These are phyloP conservation scores for Sporobolus alterniflorus DNA, from an alignment of 202 grass and related monocot genomes.

Conservation along the genomic window DNA sequence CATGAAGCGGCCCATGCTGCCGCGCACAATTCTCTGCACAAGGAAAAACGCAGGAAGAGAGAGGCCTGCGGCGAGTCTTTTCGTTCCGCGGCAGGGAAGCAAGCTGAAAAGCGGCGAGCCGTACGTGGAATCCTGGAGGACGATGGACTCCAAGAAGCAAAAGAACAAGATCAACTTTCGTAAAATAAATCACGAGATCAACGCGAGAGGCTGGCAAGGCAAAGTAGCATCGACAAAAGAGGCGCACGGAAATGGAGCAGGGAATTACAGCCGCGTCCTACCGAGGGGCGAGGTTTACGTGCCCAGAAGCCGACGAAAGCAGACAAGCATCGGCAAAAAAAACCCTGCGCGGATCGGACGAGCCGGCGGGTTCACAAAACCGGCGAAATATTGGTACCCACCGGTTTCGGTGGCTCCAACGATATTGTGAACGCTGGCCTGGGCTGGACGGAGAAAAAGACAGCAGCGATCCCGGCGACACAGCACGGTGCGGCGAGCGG, in stretches of 20 bases:
- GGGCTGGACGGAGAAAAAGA: background rate
- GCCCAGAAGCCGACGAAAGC: slow-evolving; percentile 40
- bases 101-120: background rate
- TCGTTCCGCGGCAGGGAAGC: background rate
- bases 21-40: background rate
- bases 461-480: background rate
- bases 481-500: background rate
- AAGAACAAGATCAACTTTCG: background rate
- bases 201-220: background rate
- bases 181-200: background rate
- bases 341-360: slow-evolving; percentile 42
- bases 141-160: background rate
- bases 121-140: slow-evolving; percentile 10
- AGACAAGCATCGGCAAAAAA: background rate
- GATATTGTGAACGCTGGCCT: too few relatives aligned
- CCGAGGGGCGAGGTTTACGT: slow-evolving; percentile 33
- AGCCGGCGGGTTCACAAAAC: too few relatives aligned
- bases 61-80: slow-evolving; percentile 3
- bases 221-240: slow-evolving; percentile 9
- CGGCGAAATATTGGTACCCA: too few relatives aligned
- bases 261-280: background rate
- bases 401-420: too few relatives aligned
- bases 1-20: slow-evolving; percentile 54
- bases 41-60: background rate
- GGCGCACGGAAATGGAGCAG: background rate